Base-by-base conservation (phyloP, 75 land plant genomes). In the Cunninghamia lanceolata region DNA sequence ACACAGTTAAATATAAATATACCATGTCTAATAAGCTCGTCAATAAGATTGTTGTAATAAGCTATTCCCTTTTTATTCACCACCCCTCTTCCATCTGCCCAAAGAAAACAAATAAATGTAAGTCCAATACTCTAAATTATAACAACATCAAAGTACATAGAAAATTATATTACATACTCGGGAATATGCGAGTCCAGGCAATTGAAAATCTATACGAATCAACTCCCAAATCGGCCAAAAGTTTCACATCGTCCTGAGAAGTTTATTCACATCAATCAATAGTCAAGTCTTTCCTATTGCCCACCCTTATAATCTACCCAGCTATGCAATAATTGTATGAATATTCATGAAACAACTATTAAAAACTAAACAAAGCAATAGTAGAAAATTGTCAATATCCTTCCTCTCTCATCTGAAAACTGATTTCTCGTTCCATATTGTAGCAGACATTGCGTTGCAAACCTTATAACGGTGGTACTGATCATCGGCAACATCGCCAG, bases 161-260 rank as follows among this genome's bases (percentile, higher is more conserved):
- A 56, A 21, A 19, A 4, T 56, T 19, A 16, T 21, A 56, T 4
- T 6, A 56, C 63, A 56, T 82, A 82, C 83, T 82, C 15, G 54
- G 83, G 45, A 82, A 30, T 13, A 82, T 46, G 30, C 36, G 56
- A 46, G 54, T 17, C 83, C 83, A 82, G 47, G 83, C 30, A 82
- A 82, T 82, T 6, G 83, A 82, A 43, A 82, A 82, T 77, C 28
- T 43, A 82, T 77, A 77, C 2, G 81, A 38, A 19, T 39, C 81
- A 17, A 50, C 45, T 42, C 82, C 82, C 82, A 79, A 6, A 42
- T 79, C 46, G 10, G 25, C 46, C 82, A 79, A 39, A 79, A 38
- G 82, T 32, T 42, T 35, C 14, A 79, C 82, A 25, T 79, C 82
- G 2, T 79, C 82, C 82, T 70, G 74, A 70, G n/a, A 70, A 10